Evolutionary conservation across 768 basidiomycete genomes (phyloP), one percentile per base, ranked within the genome.

Genomic region (Mycena venus): DNA sequence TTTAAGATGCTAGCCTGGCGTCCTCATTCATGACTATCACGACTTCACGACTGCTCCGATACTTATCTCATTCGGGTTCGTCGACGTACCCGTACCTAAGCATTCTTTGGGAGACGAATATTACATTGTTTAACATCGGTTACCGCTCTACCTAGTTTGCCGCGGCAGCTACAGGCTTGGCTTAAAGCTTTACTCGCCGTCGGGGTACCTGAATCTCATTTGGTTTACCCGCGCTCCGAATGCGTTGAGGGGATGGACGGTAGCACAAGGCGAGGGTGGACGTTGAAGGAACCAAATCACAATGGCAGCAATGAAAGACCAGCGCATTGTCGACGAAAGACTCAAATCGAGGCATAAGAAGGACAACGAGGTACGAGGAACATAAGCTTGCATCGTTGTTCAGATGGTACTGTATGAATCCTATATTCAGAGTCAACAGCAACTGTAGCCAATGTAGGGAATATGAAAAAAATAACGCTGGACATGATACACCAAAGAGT

Each of bases 331-430:
- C 55, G 55, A 56, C 55, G 55, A 56, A 11, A 21, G 17, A 17
- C 55, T 56, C 55, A 56, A 19, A 56, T 56, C 17, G 55, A 56
- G n/a, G 15, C 21, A 56, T 56, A 56, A 56, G 55, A 56, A 56
- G 55, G 31, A 31, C 9, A 56, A 60, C 34, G 36, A 60, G 59
- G 59, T 34, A 60, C 36, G 59, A 36, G 36, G 59, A 60, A n/a
- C 59, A 60, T 60, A 60, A 60, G 60, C 40, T 61, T 42, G 38
- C 27, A 61, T 61, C 60, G 36, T 60, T 40, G 34, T 40, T 12
- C 21, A 40, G 23, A 60, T 60, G 25, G 59, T 60, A 36, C 36
- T 38, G 40, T 42, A 44, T 62, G 25, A 29, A 42, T 42, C 19
- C 60, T 62, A 23, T 62, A 49, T 49, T 49, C 47, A 23, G 42